A percentile compares a stretch with the other conserved stretches of the same genome.
Conservation (phyloP, 202 grass and related monocot genomes). For the Elaeis oleifera region DNA sequence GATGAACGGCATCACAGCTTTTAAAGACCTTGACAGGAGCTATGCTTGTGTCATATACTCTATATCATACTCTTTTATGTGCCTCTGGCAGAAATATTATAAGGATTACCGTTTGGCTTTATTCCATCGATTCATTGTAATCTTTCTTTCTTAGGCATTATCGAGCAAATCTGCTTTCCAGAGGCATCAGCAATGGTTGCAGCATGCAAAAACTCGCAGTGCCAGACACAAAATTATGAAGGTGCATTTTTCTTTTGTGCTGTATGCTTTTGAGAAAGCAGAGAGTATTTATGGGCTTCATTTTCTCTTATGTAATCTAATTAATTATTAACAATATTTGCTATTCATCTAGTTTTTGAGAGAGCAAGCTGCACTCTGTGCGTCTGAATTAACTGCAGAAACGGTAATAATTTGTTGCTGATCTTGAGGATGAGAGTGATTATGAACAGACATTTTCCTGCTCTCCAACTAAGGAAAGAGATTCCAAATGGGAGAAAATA, state of each 20-base stretch:
- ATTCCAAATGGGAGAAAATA: conserved; percentile 76
- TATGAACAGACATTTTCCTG: conserved; percentile 30
- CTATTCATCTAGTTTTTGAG: conserved; percentile 59
- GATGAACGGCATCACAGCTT: no score
- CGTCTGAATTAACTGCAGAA: conserved; percentile 81
- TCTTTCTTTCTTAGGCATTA: conserved; percentile 47
- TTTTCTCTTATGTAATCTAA: not conserved
- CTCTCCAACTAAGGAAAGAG: conserved; percentile 30
- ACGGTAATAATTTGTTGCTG: conserved; percentile 64
- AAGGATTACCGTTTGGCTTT: not conserved
- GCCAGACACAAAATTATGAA: conserved; percentile 97
- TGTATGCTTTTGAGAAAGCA: no score
- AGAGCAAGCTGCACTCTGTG: conserved; percentile 77
- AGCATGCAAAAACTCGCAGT: conserved; percentile 85
- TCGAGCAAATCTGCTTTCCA: conserved; percentile 85
- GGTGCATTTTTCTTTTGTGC: conserved; percentile 27
- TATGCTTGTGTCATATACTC: not conserved
- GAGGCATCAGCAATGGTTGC: conserved; percentile 80
- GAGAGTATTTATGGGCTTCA: no score
- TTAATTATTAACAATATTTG: conserved; percentile 12
- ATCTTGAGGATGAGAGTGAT: conserved; percentile 80
- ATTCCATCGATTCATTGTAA: not conserved
- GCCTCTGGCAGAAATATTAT: no score
- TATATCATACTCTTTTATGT: no score
- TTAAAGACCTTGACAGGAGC: no score